These are phyloP conservation scores for Eucommia ulmoides DNA, from an alignment of 257 asterid species.

Conservation along the genomic window DNA sequence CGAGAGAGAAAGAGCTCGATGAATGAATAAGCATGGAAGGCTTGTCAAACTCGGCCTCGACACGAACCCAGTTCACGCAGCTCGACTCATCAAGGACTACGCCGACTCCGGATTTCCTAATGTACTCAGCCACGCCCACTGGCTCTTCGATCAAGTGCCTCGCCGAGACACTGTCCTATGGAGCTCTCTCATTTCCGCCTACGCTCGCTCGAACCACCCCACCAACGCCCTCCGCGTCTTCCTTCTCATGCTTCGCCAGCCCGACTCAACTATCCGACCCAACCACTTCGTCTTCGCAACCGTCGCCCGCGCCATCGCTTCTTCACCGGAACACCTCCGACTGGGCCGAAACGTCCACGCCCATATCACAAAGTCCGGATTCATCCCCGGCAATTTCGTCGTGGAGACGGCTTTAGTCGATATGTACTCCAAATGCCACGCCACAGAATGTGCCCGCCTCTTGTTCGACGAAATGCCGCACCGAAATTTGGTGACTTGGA, in stretches of 20 bases:
- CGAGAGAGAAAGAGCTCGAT: constrained; percentile 1
- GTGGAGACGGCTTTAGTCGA: constrained; percentile 23
- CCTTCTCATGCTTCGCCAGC: constrained; percentile 15
- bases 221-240: constrained; percentile 20
- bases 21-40: constrained; percentile 30
- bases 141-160: constrained; percentile 29
- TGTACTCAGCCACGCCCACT: constrained; percentile 18
- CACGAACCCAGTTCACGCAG: constrained; percentile 15
- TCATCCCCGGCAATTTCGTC: constrained; percentile 3
- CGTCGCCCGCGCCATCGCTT: constrained; percentile 29
- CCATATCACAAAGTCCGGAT: constrained; percentile 15
- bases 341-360: constrained; percentile 25
- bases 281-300: constrained; percentile 23
- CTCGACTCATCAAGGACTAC: constrained; percentile 18
- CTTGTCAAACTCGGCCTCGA: constrained; percentile 27
- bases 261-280: constrained; percentile 10
- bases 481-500: constrained; percentile 30
- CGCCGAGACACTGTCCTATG: constrained; percentile 27
- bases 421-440: constrained; percentile 28
- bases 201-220: constrained; percentile 19
- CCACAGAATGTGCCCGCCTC: constrained; percentile 5
- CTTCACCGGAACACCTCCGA: constrained; percentile 15
- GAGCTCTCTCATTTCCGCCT: constrained; percentile 31
- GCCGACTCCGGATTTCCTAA: constrained; percentile 1
- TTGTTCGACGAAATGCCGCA: constrained; percentile 30